Evolutionary conservation across 352 stramenopile genomes (phyloP).

Genomic region (Phytophthora foliorum): DNA sequence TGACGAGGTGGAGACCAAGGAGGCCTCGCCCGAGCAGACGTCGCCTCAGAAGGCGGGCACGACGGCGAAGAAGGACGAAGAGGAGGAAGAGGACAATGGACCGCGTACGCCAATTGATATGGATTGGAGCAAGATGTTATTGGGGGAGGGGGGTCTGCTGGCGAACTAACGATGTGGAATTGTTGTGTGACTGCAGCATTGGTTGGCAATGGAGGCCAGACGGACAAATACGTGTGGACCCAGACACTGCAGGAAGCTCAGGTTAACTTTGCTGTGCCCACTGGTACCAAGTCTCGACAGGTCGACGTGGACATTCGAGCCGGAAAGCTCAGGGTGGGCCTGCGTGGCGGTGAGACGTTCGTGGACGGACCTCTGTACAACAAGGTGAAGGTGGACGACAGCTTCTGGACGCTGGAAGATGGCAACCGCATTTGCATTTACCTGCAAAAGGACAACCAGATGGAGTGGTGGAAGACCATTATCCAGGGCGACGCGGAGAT

Average conservation of each 20-base stretch:
- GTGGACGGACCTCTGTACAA: slow-evolving; percentile 96
- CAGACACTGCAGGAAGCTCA: slow-evolving; percentile 98
- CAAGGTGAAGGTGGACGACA: slow-evolving; percentile 98
- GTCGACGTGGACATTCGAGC: slow-evolving; percentile 94
- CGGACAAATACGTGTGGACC: slow-evolving; percentile 98
- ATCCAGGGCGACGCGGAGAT: slow-evolving; percentile 96
- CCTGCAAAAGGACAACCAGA: slow-evolving; percentile 98
- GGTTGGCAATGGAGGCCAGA: slow-evolving; percentile 93
- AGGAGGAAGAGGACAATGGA: slow-evolving; percentile 62
- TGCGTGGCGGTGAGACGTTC: slow-evolving; percentile 81
- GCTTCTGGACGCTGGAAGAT: slow-evolving; percentile 98
- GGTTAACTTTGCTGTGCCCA: slow-evolving; percentile 93
- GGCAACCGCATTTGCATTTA: slow-evolving; percentile 93
- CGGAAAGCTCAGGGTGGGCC: slow-evolving; percentile 90
- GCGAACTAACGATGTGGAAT: slow-evolving; percentile 14
- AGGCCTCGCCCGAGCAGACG: slow-evolving; percentile 26
- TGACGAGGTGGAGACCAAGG: slow-evolving; percentile 46
- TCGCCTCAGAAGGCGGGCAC: slow-evolving; percentile 29
- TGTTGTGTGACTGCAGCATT: slow-evolving; percentile 57
- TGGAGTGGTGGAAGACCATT: slow-evolving; percentile 99
- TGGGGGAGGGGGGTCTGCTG: no score
- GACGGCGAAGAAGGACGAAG: slow-evolving; percentile 61
- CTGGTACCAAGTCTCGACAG: slow-evolving; percentile 94
- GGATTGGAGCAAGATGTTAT: not conserved
- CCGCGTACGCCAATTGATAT: slow-evolving; percentile 53